phyloP scores from a whole-genome alignment of 2,329 filamentous ascomycete species.

The Botryotinia narcissicola region DNA sequence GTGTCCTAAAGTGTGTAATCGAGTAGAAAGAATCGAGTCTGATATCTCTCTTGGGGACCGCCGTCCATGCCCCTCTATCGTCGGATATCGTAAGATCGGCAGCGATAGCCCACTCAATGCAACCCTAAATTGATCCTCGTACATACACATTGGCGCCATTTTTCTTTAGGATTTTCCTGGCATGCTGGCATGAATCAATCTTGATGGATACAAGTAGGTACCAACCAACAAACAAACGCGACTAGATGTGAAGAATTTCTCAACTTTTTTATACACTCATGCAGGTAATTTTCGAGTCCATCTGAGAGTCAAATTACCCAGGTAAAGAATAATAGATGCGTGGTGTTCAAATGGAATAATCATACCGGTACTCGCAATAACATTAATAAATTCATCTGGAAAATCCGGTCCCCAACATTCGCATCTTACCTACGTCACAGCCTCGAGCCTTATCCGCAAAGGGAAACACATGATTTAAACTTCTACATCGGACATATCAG shows the following conservation, averaged over 20 bases:
- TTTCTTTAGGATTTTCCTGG: neutral
- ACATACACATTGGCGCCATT: neutral
- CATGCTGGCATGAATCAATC: neutral
- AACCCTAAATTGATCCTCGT: slow-evolving; percentile 9
- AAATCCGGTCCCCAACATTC: neutral
- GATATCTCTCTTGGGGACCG: neutral
- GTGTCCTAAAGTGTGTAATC: neutral
- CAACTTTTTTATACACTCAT: neutral
- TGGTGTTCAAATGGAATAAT: neutral
- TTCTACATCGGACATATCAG: neutral
- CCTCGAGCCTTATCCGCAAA: slow-evolving; percentile 4
- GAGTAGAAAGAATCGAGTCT: neutral
- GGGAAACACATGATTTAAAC: slow-evolving; percentile 7
- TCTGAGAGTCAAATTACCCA: neutral
- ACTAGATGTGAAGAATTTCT: no score
- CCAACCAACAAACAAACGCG: neutral
- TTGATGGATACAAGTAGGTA: neutral
- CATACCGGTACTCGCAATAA: neutral
- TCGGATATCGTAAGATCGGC: neutral
- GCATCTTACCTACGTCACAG: slow-evolving; percentile 6
- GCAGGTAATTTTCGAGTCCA: neutral
- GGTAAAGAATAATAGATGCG: neutral
- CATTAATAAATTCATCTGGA: neutral
- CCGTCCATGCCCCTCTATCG: neutral
- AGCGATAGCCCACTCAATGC: neutral